These are phyloP conservation scores for Angomonas ambiguus DNA, from an alignment of 208 protist species.

Conservation along the genomic window DNA sequence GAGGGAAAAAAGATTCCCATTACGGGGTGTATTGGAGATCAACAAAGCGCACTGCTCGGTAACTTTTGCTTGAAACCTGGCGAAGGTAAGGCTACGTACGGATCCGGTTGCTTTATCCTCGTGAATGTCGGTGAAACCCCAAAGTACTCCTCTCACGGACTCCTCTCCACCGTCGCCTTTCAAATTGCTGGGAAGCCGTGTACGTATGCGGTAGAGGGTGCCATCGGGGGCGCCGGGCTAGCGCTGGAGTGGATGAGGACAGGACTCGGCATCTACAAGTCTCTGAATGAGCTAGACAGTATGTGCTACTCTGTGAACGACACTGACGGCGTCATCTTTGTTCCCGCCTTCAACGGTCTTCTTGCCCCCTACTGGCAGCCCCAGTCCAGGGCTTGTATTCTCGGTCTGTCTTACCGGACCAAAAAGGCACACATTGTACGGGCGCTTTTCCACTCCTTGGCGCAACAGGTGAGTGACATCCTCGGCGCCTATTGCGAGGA, in stretches of 20 bases:
- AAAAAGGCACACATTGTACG: conserved; percentile 78
- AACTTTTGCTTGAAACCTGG: conserved; percentile 91
- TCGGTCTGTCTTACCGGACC: conserved; percentile 92
- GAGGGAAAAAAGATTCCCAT: conserved; percentile 39
- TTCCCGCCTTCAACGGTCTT: conserved; percentile 97
- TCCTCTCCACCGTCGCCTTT: conserved; percentile 96
- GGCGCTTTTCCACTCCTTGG: conserved; percentile 87
- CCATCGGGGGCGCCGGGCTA: conserved; percentile 90
- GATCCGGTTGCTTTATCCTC: conserved; percentile 98
- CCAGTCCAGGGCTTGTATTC: conserved; percentile 91
- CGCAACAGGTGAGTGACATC: conserved; percentile 88
- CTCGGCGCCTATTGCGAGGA: conserved; percentile 83
- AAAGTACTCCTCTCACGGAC: conserved; percentile 85
- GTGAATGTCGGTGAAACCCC: conserved; percentile 93
- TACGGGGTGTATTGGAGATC: conserved; percentile 94
- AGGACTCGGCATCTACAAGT: conserved; percentile 87
- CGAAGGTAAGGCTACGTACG: conserved; percentile 97
- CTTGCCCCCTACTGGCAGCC: conserved; percentile 96
- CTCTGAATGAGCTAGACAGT: conserved; percentile 57
- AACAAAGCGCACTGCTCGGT: conserved; percentile 96
- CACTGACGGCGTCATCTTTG: conserved; percentile 93
- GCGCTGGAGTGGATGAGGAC: conserved; percentile 93
- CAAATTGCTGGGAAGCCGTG: conserved; percentile 73
- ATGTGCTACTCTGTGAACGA: conserved; percentile 42
- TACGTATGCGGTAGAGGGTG: conserved; percentile 86